phyloP scores from a whole-genome alignment of 495 filamentous ascomycete genomes.

The Aspergillus panamensis region DNA sequence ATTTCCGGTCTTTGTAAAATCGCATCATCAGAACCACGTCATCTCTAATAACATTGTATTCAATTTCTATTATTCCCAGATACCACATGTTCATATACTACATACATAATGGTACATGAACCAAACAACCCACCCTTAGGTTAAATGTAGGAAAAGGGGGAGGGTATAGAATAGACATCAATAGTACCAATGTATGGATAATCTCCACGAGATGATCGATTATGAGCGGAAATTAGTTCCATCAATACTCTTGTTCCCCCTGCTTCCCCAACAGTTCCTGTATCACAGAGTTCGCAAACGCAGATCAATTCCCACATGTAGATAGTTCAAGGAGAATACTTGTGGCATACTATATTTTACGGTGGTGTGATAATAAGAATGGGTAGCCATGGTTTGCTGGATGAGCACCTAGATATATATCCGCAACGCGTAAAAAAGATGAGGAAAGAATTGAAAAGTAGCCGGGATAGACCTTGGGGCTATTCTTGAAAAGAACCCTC shows the following conservation, averaged over 20 bases:
- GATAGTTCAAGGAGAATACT: neutral
- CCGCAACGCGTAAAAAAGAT: neutral
- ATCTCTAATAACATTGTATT: too few species aligned
- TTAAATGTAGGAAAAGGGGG: too few species aligned
- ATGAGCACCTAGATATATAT: neutral
- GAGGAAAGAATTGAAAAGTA: too few species aligned
- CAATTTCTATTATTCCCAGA: too few species aligned
- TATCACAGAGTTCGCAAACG: neutral
- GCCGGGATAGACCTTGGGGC: neutral
- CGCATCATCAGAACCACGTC: too few species aligned
- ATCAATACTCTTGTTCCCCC: neutral
- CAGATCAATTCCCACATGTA: neutral
- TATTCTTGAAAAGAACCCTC: neutral
- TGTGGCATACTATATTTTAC: too few species aligned
- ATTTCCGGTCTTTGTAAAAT: too few species aligned
- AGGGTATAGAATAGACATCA: too few species aligned
- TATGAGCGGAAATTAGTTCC: neutral
- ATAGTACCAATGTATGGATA: neutral
- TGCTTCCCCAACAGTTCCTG: neutral
- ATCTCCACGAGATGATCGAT: neutral
- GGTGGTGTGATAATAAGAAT: too few species aligned
- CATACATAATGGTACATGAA: too few species aligned
- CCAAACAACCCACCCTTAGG: too few species aligned
- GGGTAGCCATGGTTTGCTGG: neutral
- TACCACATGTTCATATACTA: too few species aligned